Conservation (phyloP, 306 rosid species). For the Carpinus fangiana region DNA sequence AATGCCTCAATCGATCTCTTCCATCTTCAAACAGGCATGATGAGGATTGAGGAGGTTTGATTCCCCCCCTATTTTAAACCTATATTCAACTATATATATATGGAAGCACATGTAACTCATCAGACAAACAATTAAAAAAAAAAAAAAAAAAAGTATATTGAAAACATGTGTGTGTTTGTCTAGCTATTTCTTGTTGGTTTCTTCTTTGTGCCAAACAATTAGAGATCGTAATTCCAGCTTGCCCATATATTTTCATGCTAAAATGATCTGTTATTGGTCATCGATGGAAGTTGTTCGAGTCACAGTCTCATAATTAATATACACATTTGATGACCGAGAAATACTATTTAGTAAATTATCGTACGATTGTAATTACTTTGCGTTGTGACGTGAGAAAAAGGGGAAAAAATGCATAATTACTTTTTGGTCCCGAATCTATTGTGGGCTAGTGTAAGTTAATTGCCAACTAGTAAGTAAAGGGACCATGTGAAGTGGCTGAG, state of each 20-base stretch:
- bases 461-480: constrained; percentile 33
- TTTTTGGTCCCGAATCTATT: constrained; percentile 33
- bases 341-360: too few relatives aligned
- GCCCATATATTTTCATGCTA: not conserved
- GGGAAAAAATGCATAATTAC: not conserved
- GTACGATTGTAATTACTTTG: too few relatives aligned
- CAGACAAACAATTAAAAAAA: not conserved
- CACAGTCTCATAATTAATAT: too few relatives aligned
- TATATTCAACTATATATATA: constrained; percentile 15
- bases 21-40: constrained; percentile 54
- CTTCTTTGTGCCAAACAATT: not conserved
- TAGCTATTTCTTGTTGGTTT: not conserved
- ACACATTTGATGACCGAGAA: not conserved
- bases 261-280: not conserved
- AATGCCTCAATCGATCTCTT: constrained; percentile 38
- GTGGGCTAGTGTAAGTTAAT: constrained; percentile 28
- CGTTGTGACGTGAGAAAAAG: too few relatives aligned
- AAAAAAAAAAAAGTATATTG: not conserved
- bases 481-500: constrained; percentile 49
- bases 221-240: too few relatives aligned
- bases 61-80: constrained; percentile 14
- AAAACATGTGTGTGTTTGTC: not conserved
- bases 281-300: not conserved
- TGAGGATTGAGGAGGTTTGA: constrained; percentile 27
- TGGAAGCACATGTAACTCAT: not conserved